Percentiles rank a stretch among this genome's conserved stretches.
Evolutionary conservation across 768 basidiomycete species (phyloP).

Genomic region (Rhizopogon salebrosus): DNA sequence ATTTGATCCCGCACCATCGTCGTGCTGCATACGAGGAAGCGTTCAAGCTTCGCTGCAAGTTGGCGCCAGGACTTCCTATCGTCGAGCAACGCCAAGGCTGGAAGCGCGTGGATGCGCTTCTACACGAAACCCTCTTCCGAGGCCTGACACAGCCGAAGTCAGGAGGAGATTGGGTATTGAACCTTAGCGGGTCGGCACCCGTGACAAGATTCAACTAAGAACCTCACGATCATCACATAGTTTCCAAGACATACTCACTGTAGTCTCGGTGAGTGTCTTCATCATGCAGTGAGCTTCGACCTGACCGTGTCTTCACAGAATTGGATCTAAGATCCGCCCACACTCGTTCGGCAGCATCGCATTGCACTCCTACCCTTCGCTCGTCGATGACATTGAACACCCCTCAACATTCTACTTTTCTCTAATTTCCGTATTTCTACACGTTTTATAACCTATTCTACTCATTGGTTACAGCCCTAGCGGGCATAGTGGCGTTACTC

Average conservation of each 20-base stretch:
- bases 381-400: neutral
- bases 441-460: neutral
- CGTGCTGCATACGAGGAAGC: slow-evolving; percentile 30
- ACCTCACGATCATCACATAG: neutral
- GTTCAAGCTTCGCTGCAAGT: slow-evolving; percentile 43
- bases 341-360: neutral
- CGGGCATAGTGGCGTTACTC: neutral
- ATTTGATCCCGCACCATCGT: slow-evolving; percentile 20
- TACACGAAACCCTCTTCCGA: slow-evolving; percentile 47
- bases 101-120: slow-evolving; percentile 50
- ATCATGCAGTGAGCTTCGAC: neutral
- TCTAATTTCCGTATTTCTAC: neutral
- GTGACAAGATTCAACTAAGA: no score
- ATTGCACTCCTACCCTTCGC: neutral
- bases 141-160: slow-evolving; percentile 38
- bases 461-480: neutral
- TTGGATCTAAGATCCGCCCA: neutral
- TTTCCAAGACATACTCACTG: neutral
- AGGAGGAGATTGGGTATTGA: slow-evolving; percentile 31
- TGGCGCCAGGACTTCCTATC: slow-evolving; percentile 34
- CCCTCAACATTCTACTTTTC: neutral
- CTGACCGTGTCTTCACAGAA: neutral
- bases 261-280: neutral
- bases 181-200: slow-evolving; percentile 14
- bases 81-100: slow-evolving; percentile 42